Evolutionary conservation across 768 basidiomycete species (phyloP).

Genomic region (Chiua virens): DNA sequence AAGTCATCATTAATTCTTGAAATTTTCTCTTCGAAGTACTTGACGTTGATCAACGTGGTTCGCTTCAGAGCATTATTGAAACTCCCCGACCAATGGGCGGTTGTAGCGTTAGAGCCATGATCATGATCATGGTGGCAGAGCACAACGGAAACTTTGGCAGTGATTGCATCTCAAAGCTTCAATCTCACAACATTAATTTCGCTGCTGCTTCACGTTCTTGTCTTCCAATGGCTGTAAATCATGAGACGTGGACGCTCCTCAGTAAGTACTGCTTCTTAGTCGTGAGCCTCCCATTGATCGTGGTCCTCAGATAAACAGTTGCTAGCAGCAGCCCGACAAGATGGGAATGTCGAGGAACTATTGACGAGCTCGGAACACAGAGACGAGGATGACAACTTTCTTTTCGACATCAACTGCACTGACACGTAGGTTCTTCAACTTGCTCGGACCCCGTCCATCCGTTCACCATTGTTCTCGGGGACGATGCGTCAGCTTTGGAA

Average conservation of each 20-base stretch:
- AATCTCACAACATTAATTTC: too few relatives aligned
- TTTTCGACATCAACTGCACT: conserved; percentile 33
- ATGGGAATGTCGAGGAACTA: conserved; percentile 28
- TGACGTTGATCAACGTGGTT: neutral
- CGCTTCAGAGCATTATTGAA: neutral
- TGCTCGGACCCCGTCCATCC: neutral
- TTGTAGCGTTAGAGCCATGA: too few relatives aligned
- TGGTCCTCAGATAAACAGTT: conserved; percentile 22
- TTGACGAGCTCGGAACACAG: conserved; percentile 19
- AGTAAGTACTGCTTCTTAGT: conserved; percentile 11
- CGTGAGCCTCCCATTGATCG: neutral
- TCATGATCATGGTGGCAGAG: neutral
- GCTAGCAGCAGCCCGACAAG: conserved; percentile 23
- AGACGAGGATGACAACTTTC: conserved; percentile 19
- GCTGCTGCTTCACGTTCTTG: too few relatives aligned
- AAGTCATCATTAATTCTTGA: conserved; percentile 5
- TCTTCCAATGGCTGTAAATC: conserved; percentile 16
- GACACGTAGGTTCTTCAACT: conserved; percentile 23
- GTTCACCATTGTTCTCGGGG: neutral
- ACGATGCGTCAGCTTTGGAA: conserved; percentile 19
- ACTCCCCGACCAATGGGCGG: too few relatives aligned
- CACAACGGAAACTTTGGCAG: neutral
- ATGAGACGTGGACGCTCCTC: conserved; percentile 17
- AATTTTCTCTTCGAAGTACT: neutral
- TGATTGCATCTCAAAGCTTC: too few relatives aligned